Evolutionary conservation across 148 eudicot genomes (phyloP).

Genomic region (Gaultheria prostrata): DNA sequence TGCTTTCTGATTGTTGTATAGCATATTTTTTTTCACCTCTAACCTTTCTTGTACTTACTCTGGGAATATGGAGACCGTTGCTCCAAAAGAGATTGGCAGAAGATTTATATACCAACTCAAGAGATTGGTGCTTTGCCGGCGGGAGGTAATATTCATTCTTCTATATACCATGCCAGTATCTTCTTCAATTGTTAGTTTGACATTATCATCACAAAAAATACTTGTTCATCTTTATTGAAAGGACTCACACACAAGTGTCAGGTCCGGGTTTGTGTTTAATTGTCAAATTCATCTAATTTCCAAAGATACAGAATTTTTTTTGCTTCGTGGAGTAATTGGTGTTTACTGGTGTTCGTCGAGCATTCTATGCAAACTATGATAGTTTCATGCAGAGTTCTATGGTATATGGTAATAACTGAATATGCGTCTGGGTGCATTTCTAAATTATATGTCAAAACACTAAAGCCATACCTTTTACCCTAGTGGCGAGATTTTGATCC

Average conservation of each 20-base stretch:
- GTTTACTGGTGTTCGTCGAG: background rate
- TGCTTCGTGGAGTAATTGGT: background rate
- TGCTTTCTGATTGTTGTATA: background rate
- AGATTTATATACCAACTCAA: constrained; percentile 40
- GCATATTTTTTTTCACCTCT: background rate
- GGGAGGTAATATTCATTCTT: constrained; percentile 37
- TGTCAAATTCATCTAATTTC: background rate
- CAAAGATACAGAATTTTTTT: background rate
- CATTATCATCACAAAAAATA: background rate
- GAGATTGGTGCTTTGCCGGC: constrained; percentile 36
- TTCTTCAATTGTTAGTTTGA: background rate
- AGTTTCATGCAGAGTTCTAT: background rate
- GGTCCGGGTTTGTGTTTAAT: background rate
- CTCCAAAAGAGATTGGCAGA: constrained; percentile 34
- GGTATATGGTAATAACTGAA: background rate
- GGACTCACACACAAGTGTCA: background rate
- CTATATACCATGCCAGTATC: background rate
- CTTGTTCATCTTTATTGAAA: background rate
- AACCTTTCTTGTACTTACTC: background rate
- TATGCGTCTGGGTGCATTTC: background rate
- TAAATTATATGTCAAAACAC: too few relatives aligned
- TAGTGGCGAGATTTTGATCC: background rate
- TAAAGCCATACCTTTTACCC: background rate
- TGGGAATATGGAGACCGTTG: constrained; percentile 24
- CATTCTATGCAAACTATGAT: background rate